Evolutionary conservation across 768 basidiomycete genomes (phyloP).

Genomic region (Lentinula detonsa): DNA sequence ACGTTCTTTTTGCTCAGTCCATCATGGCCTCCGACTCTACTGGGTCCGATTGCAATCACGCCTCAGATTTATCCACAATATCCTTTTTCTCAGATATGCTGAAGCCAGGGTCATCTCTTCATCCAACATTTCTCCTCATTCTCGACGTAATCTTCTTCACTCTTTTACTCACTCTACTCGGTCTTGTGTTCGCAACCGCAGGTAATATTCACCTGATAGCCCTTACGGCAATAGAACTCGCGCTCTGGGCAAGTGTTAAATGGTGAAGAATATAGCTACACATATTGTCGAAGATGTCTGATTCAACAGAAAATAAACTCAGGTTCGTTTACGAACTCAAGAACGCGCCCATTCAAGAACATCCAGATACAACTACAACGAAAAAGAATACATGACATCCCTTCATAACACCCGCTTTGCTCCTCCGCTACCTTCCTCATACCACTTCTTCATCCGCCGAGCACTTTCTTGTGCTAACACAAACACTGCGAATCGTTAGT

Average conservation of each 20-base stretch:
- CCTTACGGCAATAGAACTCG: constrained; percentile 59
- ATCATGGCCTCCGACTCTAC: neutral
- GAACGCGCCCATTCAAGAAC: constrained; percentile 21
- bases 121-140: constrained; percentile 59
- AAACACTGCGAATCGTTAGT: constrained; percentile 53
- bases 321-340: constrained; percentile 69
- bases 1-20: neutral
- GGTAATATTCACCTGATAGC: constrained; percentile 65
- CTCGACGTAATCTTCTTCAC: constrained; percentile 56
- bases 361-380: neutral
- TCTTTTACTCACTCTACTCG: constrained; percentile 54
- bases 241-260: constrained; percentile 75
- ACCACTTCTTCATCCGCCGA: constrained; percentile 76
- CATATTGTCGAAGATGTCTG: neutral
- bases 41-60: neutral
- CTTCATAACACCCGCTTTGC: constrained; percentile 19
- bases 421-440: constrained; percentile 60
- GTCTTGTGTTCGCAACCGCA: constrained; percentile 52
- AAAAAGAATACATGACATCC: constrained; percentile 25
- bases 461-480: constrained; percentile 78
- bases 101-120: constrained; percentile 69
- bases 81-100: constrained; percentile 54
- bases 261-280: constrained; percentile 42
- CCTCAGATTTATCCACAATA: neutral
- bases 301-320: constrained; percentile 12